phyloP scores from a whole-genome alignment of 176 grass and related monocot species.

The Luzula sylvatica region DNA sequence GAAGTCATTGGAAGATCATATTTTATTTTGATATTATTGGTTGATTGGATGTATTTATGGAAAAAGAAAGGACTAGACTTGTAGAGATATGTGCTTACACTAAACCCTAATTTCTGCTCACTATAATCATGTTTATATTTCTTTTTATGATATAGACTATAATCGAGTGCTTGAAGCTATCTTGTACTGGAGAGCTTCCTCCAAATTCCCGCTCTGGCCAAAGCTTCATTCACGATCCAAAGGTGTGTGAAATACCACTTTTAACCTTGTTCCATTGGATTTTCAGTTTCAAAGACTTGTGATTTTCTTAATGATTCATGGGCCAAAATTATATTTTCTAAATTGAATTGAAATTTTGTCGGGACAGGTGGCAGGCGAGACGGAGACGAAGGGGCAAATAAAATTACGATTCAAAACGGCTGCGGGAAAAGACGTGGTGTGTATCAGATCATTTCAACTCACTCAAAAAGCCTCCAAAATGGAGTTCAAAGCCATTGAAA shows the following conservation, averaged over 20 bases:
- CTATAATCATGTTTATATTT: constrained; percentile 2
- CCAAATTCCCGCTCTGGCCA: constrained; percentile 87
- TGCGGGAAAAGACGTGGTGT: constrained; percentile 90
- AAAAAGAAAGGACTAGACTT: too few relatives aligned
- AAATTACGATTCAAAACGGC: constrained; percentile 90
- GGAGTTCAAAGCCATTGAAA: constrained; percentile 99
- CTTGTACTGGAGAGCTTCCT: constrained; percentile 85
- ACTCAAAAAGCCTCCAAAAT: constrained; percentile 96
- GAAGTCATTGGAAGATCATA: too few relatives aligned
- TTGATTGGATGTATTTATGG: too few relatives aligned
- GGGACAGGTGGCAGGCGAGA: constrained; percentile 79
- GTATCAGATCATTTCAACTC: constrained; percentile 95
- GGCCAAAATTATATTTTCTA: neutral
- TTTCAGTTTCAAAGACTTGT: neutral
- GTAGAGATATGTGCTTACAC: too few relatives aligned
- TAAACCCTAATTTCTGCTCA: too few relatives aligned
- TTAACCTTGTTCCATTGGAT: neutral
- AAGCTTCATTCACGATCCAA: constrained; percentile 92
- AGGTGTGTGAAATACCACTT: constrained; percentile 26
- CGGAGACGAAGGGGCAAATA: constrained; percentile 83
- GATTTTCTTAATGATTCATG: neutral
- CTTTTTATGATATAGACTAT: constrained; percentile 45
- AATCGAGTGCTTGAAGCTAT: constrained; percentile 95
- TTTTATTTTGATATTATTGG: too few relatives aligned
- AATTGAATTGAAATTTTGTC: neutral